Conservation (phyloP, 2,329 filamentous ascomycete genomes). For the Geosmithia flava region DNA sequence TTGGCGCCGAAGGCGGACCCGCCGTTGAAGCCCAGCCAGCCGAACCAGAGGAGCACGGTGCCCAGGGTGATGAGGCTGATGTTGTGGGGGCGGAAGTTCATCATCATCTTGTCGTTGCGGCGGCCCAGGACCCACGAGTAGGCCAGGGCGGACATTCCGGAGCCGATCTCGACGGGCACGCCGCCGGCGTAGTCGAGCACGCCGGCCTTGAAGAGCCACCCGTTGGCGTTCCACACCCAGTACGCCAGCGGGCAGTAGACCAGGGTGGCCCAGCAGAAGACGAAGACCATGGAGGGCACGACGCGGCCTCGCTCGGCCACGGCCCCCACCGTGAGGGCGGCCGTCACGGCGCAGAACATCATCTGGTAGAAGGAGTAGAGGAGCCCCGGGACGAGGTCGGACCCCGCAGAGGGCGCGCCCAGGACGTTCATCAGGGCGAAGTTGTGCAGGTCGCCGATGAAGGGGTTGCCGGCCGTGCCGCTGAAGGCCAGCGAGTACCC, state of each 20-base stretch:
- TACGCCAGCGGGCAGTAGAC: conserved; percentile 96
- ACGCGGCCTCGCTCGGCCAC: conserved; percentile 90
- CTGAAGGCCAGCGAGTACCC: conserved; percentile 94
- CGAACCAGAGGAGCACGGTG: conserved; percentile 93
- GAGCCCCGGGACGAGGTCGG: conserved; percentile 75
- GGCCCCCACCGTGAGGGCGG: conserved; percentile 80
- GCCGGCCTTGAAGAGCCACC: conserved; percentile 84
- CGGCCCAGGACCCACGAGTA: conserved; percentile 94
- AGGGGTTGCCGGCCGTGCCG: conserved; percentile 67
- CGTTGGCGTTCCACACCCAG: conserved; percentile 94
- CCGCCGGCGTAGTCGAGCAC: conserved; percentile 95
- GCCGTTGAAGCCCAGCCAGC: conserved; percentile 98
- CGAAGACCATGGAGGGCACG: conserved; percentile 88
- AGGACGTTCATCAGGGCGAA: conserved; percentile 83
- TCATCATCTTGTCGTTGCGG: conserved; percentile 98
- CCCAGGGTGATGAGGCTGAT: conserved; percentile 94
- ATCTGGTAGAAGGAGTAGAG: conserved; percentile 97
- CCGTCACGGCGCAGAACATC: conserved; percentile 94
- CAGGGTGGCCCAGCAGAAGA: conserved; percentile 90
- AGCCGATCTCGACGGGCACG: conserved; percentile 93
- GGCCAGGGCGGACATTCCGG: conserved; percentile 82
- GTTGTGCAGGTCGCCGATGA: conserved; percentile 81
- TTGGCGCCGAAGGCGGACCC: conserved; percentile 91
- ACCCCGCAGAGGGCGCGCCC: conserved; percentile 75
- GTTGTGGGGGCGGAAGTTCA: conserved; percentile 99